Evolutionary conservation across 75 land plant species (phyloP).

Genomic region (Sequoia sempervirens): DNA sequence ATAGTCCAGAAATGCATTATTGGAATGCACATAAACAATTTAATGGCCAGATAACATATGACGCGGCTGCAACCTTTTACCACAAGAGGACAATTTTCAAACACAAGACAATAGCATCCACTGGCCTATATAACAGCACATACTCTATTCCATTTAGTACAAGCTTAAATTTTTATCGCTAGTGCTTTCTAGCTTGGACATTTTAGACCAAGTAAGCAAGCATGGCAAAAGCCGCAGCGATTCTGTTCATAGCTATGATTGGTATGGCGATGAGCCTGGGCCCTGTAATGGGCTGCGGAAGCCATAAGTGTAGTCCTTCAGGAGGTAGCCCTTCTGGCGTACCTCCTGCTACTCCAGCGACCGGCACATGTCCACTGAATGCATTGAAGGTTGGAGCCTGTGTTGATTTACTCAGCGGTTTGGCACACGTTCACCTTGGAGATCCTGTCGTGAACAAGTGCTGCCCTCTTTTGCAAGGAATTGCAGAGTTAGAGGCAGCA

Average conservation of each 20-base stretch:
- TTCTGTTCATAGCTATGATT: not conserved
- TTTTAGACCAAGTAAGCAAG: not conserved
- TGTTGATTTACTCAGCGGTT: slow-evolving; percentile 17
- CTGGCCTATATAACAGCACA: too few relatives aligned
- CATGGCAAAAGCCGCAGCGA: not conserved
- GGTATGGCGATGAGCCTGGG: not conserved
- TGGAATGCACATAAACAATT: too few relatives aligned
- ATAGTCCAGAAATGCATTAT: too few relatives aligned
- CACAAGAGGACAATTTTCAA: too few relatives aligned
- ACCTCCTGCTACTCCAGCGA: not conserved
- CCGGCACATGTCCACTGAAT: slow-evolving; percentile 36
- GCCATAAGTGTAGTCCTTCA: not conserved
- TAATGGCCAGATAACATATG: too few relatives aligned
- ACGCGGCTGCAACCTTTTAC: too few relatives aligned
- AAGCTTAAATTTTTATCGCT: too few relatives aligned
- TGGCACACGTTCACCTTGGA: slow-evolving; percentile 42
- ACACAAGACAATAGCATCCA: too few relatives aligned
- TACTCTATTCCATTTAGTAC: too few relatives aligned
- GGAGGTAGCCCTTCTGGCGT: not conserved
- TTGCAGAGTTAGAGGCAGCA: slow-evolving; percentile 44
- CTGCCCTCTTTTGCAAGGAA: slow-evolving; percentile 40
- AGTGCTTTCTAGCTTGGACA: not conserved
- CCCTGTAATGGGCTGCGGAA: not conserved
- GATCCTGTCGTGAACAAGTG: slow-evolving; percentile 32
- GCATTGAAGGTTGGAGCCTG: slow-evolving; percentile 32